A percentile compares a stretch with the other conserved stretches of the same genome.
phyloP scores from a whole-genome alignment of 768 basidiomycete genomes.

The Floccularia luteovirens region DNA sequence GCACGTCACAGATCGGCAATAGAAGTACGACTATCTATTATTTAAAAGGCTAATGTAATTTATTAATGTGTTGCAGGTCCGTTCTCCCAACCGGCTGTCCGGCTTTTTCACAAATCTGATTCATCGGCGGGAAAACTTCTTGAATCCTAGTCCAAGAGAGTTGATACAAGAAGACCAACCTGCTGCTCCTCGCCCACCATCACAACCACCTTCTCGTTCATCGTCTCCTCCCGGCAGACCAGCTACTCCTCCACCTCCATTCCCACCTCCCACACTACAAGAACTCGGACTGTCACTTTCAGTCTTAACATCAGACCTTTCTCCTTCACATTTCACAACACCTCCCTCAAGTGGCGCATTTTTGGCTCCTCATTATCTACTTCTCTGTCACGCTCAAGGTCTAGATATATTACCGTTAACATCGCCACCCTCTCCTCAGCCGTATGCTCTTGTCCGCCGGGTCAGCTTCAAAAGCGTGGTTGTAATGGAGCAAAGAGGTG shows the following conservation, averaged over 20 bases:
- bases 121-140: constrained; percentile 52
- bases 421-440: constrained; percentile 66
- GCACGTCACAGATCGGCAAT: constrained; percentile 42
- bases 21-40: constrained; percentile 40
- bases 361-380: constrained; percentile 71
- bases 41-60: constrained; percentile 2
- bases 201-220: constrained; percentile 37
- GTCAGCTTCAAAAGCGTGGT: constrained; percentile 84
- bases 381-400: constrained; percentile 82
- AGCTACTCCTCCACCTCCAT: constrained; percentile 60
- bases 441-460: constrained; percentile 76
- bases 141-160: constrained; percentile 15
- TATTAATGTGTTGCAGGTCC: constrained; percentile 25
- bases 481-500: constrained; percentile 88
- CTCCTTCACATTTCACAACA: constrained; percentile 70
- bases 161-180: constrained; percentile 8
- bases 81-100: constrained; percentile 68
- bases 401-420: constrained; percentile 77
- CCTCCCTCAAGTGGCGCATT: constrained; percentile 77
- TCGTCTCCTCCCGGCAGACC: constrained; percentile 51
- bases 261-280: constrained; percentile 62
- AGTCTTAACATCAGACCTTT: constrained; percentile 57
- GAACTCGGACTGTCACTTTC: constrained; percentile 74
- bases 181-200: constrained; percentile 19
- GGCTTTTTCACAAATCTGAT: constrained; percentile 82